Conservation (phyloP, 805 yeast genomes). For the Yarrowia bubula region DNA sequence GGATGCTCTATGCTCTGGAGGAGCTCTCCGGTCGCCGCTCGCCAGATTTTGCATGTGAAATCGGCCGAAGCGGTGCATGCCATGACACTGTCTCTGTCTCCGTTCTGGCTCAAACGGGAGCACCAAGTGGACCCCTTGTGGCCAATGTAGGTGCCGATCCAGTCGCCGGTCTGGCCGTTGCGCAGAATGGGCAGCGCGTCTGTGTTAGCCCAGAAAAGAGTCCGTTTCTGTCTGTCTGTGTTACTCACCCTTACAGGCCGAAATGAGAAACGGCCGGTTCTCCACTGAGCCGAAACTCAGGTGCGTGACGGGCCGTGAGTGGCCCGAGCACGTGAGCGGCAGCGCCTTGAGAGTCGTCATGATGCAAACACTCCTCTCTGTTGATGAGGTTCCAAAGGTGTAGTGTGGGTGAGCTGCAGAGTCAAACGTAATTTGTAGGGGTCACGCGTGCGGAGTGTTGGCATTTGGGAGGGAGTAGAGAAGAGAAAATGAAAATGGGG, state of each 20-base stretch:
- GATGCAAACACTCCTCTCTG: not conserved
- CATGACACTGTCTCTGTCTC: slow-evolving; percentile 31
- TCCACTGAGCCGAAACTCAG: slow-evolving; percentile 33
- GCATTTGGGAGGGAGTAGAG: not conserved
- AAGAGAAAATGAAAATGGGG: not conserved
- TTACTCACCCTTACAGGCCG: slow-evolving; percentile 40
- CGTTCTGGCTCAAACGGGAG: slow-evolving; percentile 31
- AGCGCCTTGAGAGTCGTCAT: slow-evolving; percentile 32
- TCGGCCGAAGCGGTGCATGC: slow-evolving; percentile 41
- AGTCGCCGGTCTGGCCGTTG: slow-evolving; percentile 41
- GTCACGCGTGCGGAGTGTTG: no score
- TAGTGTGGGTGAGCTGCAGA: slow-evolving; percentile 6
- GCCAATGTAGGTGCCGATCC: slow-evolving; percentile 41
- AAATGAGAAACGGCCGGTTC: slow-evolving; percentile 34
- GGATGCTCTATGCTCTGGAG: slow-evolving; percentile 31
- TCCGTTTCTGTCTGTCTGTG: not conserved
- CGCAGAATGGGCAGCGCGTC: slow-evolving; percentile 41
- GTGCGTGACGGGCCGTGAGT: slow-evolving; percentile 41
- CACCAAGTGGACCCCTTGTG: slow-evolving; percentile 42
- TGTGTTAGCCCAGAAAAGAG: slow-evolving; percentile 24
- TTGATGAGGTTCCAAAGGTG: slow-evolving; percentile 16
- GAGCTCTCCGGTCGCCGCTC: slow-evolving; percentile 30
- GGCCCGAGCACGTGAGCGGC: slow-evolving; percentile 41
- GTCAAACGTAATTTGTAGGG: not conserved
- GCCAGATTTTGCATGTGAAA: slow-evolving; percentile 37